Evolutionary conservation across 805 yeast species (phyloP), one percentile per base, ranked within the genome.

Genomic region (Maudiozyma bulderi): DNA sequence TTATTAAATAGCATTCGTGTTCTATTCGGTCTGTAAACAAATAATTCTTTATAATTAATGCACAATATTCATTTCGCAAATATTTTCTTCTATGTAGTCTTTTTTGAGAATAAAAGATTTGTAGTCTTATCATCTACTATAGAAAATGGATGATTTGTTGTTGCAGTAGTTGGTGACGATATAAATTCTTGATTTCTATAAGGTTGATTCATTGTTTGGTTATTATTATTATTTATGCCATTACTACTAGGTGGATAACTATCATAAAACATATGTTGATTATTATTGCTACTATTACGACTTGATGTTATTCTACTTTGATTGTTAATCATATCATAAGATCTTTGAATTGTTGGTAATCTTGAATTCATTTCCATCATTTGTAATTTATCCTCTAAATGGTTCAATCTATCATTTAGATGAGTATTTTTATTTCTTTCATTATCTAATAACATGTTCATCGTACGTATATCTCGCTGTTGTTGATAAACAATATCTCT

Each of bases 401-500:
- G 45, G 32, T 34, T 20, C 13, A 60, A 30, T 31, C 52, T 50
- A 6, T 49, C 50, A 40, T 52, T 55, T 34, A 60, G 41, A n/a
- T 54, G 49, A 13, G 46, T 42, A 37, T 51, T 56, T 8, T 51
- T 42, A n/a, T 41, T 40, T 9, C 48, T 52, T 34, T 56, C 58
- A 6, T 47, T 41, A 10, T 52, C 51, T n/a, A 60, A 42, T 13
- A 52, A 59, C 10, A 48, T 49, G n/a, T 48, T 51, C 47, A 61
- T 39, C 13, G 43, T 45, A 7, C 56, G 52, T 10, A 62, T 50
- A 40, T 56, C 55, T 3, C 52, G 43, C 42, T 57, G 60, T 41
- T 61, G 65, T 30, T 55, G 56, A 35, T 54, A 47, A 5, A 61
- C 46, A 9, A 50, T 47, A 8, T 51, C 50, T 41, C 52, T 55